Percentiles rank a stretch among this genome's conserved stretches.
Evolutionary conservation across 2,329 filamentous ascomycete species (phyloP).

Genomic region (Alternaria alternata): DNA sequence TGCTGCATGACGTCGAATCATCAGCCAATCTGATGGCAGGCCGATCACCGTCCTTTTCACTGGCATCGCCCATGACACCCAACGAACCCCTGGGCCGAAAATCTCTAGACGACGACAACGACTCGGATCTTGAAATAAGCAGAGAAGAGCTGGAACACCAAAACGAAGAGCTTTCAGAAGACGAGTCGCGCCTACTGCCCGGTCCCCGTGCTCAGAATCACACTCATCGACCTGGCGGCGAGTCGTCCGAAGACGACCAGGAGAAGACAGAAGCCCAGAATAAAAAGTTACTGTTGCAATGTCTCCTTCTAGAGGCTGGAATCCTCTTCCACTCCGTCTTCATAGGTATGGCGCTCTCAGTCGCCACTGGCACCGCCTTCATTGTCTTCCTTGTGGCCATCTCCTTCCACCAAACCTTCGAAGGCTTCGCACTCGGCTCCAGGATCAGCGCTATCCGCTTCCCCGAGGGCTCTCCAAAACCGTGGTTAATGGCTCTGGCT

Average conservation of each 20-base stretch:
- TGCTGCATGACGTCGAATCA: constrained; percentile 42
- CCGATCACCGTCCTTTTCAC: constrained; percentile 42
- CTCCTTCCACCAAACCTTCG: constrained; percentile 75
- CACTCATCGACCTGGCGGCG: constrained; percentile 14
- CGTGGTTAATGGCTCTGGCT: constrained; percentile 73
- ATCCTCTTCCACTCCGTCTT: constrained; percentile 83
- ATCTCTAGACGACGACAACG: constrained; percentile 28
- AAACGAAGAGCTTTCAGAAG: constrained; percentile 35
- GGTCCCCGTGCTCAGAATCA: constrained; percentile 31
- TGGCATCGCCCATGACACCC: constrained; percentile 33
- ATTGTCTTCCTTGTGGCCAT: constrained; percentile 73
- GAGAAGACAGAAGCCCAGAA: constrained; percentile 55
- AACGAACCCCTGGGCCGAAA: constrained; percentile 14
- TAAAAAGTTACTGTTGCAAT: constrained; percentile 74
- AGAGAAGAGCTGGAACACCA: constrained; percentile 47
- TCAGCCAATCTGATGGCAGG: constrained; percentile 46
- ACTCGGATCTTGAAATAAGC: constrained; percentile 46
- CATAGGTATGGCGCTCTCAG: constrained; percentile 75
- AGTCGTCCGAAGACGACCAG: constrained; percentile 25
- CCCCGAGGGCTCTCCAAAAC: constrained; percentile 73
- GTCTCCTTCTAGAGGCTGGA: constrained; percentile 76
- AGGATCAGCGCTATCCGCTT: constrained; percentile 76
- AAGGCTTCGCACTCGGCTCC: constrained; percentile 73
- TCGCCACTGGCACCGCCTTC: constrained; percentile 71
- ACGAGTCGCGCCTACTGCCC: constrained; percentile 45